Percentiles rank a stretch among this genome's conserved stretches.
Conservation (phyloP, 306 rosid species). For the Delonix regia region DNA sequence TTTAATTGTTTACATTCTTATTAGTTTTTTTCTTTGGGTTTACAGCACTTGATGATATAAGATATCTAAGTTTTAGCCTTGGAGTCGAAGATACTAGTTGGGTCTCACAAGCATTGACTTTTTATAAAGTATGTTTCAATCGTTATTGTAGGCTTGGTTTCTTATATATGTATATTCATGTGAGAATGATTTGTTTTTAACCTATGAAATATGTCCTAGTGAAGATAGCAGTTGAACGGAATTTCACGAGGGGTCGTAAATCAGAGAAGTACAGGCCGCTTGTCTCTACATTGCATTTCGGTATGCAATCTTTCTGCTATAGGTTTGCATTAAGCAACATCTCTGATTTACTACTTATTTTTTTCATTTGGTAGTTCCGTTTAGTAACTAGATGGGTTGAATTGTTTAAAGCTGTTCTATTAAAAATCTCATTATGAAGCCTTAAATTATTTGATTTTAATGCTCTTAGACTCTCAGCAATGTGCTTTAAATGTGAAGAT, state of each 20-base stretch:
- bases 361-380: conserved; percentile 23
- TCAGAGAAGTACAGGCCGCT: conserved; percentile 72
- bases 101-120: conserved; percentile 47
- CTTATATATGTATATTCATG: conserved; percentile 4
- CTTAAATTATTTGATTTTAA: neutral
- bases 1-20: conserved; percentile 13
- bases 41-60: conserved; percentile 54
- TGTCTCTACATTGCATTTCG: conserved; percentile 88
- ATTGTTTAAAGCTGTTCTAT: conserved; percentile 4
- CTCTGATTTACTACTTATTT: neutral
- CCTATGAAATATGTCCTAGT: conserved; percentile 30
- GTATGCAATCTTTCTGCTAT: conserved; percentile 40
- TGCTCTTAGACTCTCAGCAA: neutral
- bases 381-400: conserved; percentile 12
- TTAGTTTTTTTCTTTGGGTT: conserved; percentile 15
- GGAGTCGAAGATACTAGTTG: conserved; percentile 51
- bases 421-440: conserved; percentile 1
- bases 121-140: conserved; percentile 52
- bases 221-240: conserved; percentile 73
- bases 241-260: conserved; percentile 79
- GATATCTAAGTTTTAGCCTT: conserved; percentile 46
- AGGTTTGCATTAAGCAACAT: neutral
- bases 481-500: neutral
- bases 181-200: conserved; percentile 3
- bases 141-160: conserved; percentile 7